Evolutionary conservation across 2,329 filamentous ascomycete genomes (phyloP), one percentile per base, ranked within the genome.

Genomic region (Fusarium sp.): DNA sequence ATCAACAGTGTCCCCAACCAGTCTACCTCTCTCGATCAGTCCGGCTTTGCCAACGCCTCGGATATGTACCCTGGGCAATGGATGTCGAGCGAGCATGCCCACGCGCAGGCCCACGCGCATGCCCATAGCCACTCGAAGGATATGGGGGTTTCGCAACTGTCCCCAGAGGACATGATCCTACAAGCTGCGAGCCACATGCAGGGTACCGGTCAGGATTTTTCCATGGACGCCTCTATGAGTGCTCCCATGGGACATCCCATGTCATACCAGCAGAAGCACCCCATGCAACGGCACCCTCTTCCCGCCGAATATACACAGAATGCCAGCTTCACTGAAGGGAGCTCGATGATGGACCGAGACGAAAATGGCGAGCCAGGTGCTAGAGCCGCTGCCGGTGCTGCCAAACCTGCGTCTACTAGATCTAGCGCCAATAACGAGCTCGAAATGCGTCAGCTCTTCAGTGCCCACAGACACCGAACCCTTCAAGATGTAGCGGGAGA

Each of bases 371-470:
- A 91, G 14, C 86, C 82, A 20, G 88, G 91, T 65, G 87, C 88
- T 4, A 79, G 89, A 68, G 81, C 83, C 2, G 86, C 83, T 9
- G 78, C 82, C 17, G 82, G 82, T 30, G 86, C 87, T 43, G 83
- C 87, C 37, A 92, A 90, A 81, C 87, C 89, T 32, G 86, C 89
- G 22, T 88, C 89, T 45, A 87, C 89, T 32, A 88, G 91, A 58
- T 91, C 92, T 17, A 95, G 91, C 72, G 93, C 93, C 4, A 94
- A 94, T 73, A 95, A 95, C 77, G 94, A 95, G 81, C 87, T 93
- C 68, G 94, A 96, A 81, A 91, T 96, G 88, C 89, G 93, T 50
- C 92, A 94, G 78, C 86, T 96, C 59, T 93, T 94, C 72, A 84
- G 87, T n/a, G 86, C 88, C 65, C 95, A 95, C 79, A 90, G 90